Percentiles rank a stretch among this genome's conserved stretches.
Conservation (phyloP, 345 rosid species). For the Eutrema yunnanense region DNA sequence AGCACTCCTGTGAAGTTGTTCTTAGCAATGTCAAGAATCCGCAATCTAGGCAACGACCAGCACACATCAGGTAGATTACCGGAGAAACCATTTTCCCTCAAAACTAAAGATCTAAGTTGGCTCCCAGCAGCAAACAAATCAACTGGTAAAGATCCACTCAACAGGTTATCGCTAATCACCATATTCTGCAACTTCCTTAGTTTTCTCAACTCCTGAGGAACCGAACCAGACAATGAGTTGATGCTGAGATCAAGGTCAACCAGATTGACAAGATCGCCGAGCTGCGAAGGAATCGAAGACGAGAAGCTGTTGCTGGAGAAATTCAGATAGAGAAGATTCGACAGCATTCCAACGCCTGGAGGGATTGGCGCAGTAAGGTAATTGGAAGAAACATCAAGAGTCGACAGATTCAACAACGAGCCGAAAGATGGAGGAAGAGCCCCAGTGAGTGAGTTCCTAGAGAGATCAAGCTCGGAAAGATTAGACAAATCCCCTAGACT, state of each 20-base stretch:
- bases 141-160: conserved; percentile 52
- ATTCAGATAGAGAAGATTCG: conserved; percentile 56
- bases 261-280: conserved; percentile 59
- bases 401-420: conserved; percentile 47
- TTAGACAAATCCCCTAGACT: conserved; percentile 49
- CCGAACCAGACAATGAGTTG: conserved; percentile 64
- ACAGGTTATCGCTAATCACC: conserved; percentile 51
- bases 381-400: conserved; percentile 75
- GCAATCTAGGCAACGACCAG: conserved; percentile 59
- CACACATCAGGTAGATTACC: conserved; percentile 48
- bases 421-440: conserved; percentile 60
- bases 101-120: conserved; percentile 52
- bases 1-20: conserved; percentile 73
- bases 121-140: conserved; percentile 42
- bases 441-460: conserved; percentile 57
- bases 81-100: conserved; percentile 49
- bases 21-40: conserved; percentile 58
- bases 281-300: conserved; percentile 61
- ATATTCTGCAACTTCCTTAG: conserved; percentile 52
- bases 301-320: conserved; percentile 67
- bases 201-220: conserved; percentile 57
- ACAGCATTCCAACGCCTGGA: conserved; percentile 45
- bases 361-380: conserved; percentile 61
- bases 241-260: conserved; percentile 80
- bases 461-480: conserved; percentile 64